Evolutionary conservation across 2,329 filamentous ascomycete genomes (phyloP).

Genomic region (Exophiala aquamarina): DNA sequence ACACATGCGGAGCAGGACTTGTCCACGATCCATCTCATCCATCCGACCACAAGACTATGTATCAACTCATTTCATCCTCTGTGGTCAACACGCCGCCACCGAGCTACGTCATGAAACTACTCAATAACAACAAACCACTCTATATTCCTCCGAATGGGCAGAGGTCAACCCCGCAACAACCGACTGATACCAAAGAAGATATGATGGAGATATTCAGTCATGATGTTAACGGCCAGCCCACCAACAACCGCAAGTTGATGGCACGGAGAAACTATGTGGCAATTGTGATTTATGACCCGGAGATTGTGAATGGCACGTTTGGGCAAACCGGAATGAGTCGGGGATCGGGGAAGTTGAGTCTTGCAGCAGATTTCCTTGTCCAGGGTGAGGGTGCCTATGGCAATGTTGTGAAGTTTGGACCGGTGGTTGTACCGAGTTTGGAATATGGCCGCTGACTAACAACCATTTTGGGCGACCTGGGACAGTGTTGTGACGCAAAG

Average conservation of each 20-base stretch:
- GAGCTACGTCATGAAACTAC: slow-evolving; percentile 83
- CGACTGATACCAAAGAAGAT: slow-evolving; percentile 94
- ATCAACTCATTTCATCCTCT: slow-evolving; percentile 90
- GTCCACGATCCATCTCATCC: slow-evolving; percentile 92
- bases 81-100: slow-evolving; percentile 87
- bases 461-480: too few species aligned
- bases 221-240: slow-evolving; percentile 78
- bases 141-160: slow-evolving; percentile 91
- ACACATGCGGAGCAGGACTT: slow-evolving; percentile 85
- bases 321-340: slow-evolving; percentile 42
- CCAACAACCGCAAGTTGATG: slow-evolving; percentile 92
- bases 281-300: slow-evolving; percentile 91
- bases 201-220: slow-evolving; percentile 99
- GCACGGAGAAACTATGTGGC: slow-evolving; percentile 88
- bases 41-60: slow-evolving; percentile 97
- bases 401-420: slow-evolving; percentile 89
- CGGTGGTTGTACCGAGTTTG: slow-evolving; percentile 87
- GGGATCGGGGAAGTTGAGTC: slow-evolving; percentile 64
- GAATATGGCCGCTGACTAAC: slow-evolving; percentile 65
- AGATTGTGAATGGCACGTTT: slow-evolving; percentile 59
- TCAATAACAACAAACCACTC: slow-evolving; percentile 82
- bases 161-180: slow-evolving; percentile 61
- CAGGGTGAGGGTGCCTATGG: slow-evolving; percentile 56
- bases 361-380: slow-evolving; percentile 95
- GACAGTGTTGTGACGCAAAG: too few species aligned